These are phyloP conservation scores for Mucor velutinosus DNA, from an alignment of 371 early-diverging fungal genomes.

Conservation along the genomic window DNA sequence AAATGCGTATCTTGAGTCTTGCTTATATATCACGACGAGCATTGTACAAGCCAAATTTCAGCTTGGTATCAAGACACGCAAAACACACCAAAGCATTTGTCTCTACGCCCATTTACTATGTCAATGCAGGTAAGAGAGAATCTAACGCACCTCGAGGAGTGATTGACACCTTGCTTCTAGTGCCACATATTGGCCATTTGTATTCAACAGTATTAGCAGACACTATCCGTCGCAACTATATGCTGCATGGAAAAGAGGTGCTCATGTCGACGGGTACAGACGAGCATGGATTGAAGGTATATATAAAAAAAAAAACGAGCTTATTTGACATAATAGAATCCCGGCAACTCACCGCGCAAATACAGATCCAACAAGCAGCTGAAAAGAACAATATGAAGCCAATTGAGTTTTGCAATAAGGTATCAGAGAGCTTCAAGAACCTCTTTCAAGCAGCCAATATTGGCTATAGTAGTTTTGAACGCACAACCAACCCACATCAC, in stretches of 20 bases:
- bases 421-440: constrained; percentile 76
- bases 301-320: background rate
- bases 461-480: constrained; percentile 80
- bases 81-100: constrained; percentile 55
- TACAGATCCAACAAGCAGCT: constrained; percentile 92
- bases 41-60: background rate
- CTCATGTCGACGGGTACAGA: constrained; percentile 90
- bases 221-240: constrained; percentile 74
- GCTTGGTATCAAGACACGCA: background rate
- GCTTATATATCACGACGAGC: constrained; percentile 2
- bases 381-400: constrained; percentile 59
- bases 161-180: constrained; percentile 33
- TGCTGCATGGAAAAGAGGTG: constrained; percentile 62
- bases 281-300: constrained; percentile 94
- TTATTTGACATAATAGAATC: background rate
- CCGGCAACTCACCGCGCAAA: no score
- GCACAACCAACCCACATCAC: constrained; percentile 87
- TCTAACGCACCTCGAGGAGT: background rate
- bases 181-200: constrained; percentile 95
- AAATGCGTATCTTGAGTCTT: constrained; percentile 16
- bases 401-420: constrained; percentile 75
- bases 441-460: constrained; percentile 76
- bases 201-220: constrained; percentile 91
- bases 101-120: constrained; percentile 96
- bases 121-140: constrained; percentile 80